phyloP scores from a whole-genome alignment of 208 protist species.

The Crithidia mellificae region DNA sequence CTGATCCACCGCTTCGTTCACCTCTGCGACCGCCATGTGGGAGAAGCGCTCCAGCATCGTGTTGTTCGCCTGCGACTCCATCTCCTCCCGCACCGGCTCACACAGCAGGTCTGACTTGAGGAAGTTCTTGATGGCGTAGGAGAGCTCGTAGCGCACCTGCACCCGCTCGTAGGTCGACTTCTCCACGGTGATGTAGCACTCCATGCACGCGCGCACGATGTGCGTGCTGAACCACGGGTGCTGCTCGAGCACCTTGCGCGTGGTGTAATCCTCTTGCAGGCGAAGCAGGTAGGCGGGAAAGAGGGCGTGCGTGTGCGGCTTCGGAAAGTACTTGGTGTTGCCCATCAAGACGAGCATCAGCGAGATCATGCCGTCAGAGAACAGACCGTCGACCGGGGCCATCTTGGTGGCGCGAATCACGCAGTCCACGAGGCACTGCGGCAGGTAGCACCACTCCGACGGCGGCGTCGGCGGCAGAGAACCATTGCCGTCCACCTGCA shows the following conservation, averaged over 20 bases:
- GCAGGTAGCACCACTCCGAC: constrained; percentile 75
- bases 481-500: constrained; percentile 54
- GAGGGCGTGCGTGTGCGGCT: constrained; percentile 88
- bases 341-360: constrained; percentile 92
- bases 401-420: constrained; percentile 71
- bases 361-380: constrained; percentile 67
- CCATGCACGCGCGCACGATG: constrained; percentile 81
- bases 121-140: constrained; percentile 74
- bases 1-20: constrained; percentile 85
- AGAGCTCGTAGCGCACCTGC: constrained; percentile 84
- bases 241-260: constrained; percentile 54
- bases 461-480: constrained; percentile 52
- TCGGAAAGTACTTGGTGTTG: constrained; percentile 88
- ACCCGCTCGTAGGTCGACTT: constrained; percentile 86
- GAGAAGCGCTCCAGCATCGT: constrained; percentile 85
- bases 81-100: constrained; percentile 71
- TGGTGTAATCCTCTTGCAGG: constrained; percentile 55
- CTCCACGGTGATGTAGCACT: constrained; percentile 91
- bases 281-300: constrained; percentile 72
- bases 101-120: constrained; percentile 70
- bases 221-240: constrained; percentile 82
- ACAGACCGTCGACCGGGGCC: constrained; percentile 53
- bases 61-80: constrained; percentile 61
- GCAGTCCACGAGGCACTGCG: constrained; percentile 82
- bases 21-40: constrained; percentile 88